Evolutionary conservation across 2,329 filamentous ascomycete species (phyloP).

Genomic region (Penicillium nordicum): DNA sequence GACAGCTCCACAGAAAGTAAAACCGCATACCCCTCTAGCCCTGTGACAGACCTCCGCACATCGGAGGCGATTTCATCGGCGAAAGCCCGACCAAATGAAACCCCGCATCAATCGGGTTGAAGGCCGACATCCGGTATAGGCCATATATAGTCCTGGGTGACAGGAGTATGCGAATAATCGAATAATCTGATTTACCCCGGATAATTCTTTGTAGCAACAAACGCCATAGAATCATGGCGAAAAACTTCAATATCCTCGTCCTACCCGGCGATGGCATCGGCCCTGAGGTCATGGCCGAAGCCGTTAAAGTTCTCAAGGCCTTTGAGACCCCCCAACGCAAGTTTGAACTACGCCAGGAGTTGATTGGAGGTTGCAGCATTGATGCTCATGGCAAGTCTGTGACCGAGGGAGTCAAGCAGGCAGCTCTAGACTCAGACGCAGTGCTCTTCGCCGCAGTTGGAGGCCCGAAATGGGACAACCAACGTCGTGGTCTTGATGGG

Average conservation of each 20-base stretch:
- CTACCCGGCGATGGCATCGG: slow-evolving; percentile 76
- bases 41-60: not conserved
- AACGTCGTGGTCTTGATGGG: slow-evolving; percentile 61
- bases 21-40: not conserved
- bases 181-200: not conserved
- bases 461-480: slow-evolving; percentile 85
- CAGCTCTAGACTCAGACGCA: slow-evolving; percentile 76
- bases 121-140: slow-evolving; percentile 22
- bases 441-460: slow-evolving; percentile 87
- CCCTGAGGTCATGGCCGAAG: slow-evolving; percentile 61
- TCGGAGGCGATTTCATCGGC: slow-evolving; percentile 10
- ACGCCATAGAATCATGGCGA: slow-evolving; percentile 9
- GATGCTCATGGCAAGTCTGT: slow-evolving; percentile 70
- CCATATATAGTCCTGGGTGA: not conserved
- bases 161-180: not conserved
- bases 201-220: not conserved
- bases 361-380: slow-evolving; percentile 84
- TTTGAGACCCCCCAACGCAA: slow-evolving; percentile 66
- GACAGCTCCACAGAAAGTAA: not conserved
- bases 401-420: slow-evolving; percentile 72
- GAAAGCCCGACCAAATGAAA: slow-evolving; percentile 15
- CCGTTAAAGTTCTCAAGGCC: slow-evolving; percentile 64
- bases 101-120: slow-evolving; percentile 27
- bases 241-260: slow-evolving; percentile 66
- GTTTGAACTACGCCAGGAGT: slow-evolving; percentile 79